phyloP scores from a whole-genome alignment of 192 early-diverging fungal species.

The Piromyces sp. region DNA sequence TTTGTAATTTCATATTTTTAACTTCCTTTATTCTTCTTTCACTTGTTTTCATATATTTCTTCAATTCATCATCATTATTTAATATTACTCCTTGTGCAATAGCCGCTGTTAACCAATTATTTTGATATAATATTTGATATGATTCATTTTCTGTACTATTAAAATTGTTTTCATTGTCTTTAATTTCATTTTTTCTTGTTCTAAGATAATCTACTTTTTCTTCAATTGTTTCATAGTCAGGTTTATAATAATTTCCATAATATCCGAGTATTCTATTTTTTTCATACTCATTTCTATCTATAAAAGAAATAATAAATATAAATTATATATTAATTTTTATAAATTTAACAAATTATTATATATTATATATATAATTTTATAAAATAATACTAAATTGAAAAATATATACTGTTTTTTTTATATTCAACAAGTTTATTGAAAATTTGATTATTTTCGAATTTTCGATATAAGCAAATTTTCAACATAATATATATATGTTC shows the following conservation, averaged over 20 bases:
- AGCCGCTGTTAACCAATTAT: background rate
- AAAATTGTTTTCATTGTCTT: background rate
- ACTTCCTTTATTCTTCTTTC: background rate
- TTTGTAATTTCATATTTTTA: background rate
- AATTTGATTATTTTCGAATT: conserved; percentile 44
- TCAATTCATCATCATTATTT: background rate
- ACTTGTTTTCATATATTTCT: background rate
- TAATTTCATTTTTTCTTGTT: background rate
- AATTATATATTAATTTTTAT: too few species aligned
- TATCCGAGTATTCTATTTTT: background rate
- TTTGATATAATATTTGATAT: background rate
- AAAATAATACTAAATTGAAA: too few species aligned
- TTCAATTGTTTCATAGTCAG: background rate
- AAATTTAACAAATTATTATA: too few species aligned
- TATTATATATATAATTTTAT: too few species aligned
- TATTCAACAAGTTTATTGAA: conserved; percentile 21
- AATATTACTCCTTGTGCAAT: background rate
- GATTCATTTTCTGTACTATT: background rate
- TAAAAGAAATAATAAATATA: too few species aligned
- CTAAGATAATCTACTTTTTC: background rate
- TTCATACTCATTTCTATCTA: background rate
- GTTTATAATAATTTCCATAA: background rate
- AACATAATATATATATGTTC: conserved; percentile 56
- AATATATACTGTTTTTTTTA: conserved; percentile 21
- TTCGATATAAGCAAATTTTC: conserved; percentile 51